Evolutionary conservation across 257 asterid genomes (phyloP).

Genomic region (Misopates orontium): DNA sequence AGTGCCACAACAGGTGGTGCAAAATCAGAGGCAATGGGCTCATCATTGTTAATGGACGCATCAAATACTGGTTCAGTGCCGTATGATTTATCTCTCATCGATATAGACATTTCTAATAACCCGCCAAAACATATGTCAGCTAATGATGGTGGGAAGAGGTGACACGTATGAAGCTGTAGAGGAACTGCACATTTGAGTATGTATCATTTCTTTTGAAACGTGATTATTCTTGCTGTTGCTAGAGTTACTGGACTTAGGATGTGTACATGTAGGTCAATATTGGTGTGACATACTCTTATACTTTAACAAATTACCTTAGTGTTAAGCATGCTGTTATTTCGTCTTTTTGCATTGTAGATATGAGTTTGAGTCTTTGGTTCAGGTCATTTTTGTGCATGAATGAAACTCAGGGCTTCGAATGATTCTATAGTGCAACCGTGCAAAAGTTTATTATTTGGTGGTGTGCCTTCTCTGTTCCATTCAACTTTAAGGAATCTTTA

Average conservation of each 20-base stretch:
- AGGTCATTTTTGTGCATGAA: no score
- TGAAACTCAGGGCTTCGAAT: no score
- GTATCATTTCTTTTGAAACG: constrained; percentile 6
- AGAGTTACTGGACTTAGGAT: constrained; percentile 39
- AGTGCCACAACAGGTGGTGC: constrained; percentile 28
- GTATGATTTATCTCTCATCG: constrained; percentile 72
- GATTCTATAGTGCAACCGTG: no score
- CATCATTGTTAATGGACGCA: constrained; percentile 59
- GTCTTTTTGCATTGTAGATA: no score
- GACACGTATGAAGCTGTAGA: constrained; percentile 29
- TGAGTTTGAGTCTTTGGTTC: no score
- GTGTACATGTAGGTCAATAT: constrained; percentile 58
- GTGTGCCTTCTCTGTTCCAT: no score
- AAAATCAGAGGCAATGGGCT: constrained; percentile 58
- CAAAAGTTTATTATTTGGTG: no score
- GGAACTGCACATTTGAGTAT: constrained; percentile 9
- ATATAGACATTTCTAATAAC: constrained; percentile 69
- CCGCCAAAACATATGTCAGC: constrained; percentile 60
- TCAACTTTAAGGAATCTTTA: no score
- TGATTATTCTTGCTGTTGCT: constrained; percentile 15
- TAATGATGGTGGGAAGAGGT: constrained; percentile 48
- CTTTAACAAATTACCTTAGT: neutral
- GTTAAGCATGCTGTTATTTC: no score
- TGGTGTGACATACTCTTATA: constrained; percentile 12
- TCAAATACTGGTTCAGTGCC: constrained; percentile 48